These are phyloP conservation scores for Pugionium cornutum DNA, from an alignment of 345 rosid species.

Conservation along the genomic window DNA sequence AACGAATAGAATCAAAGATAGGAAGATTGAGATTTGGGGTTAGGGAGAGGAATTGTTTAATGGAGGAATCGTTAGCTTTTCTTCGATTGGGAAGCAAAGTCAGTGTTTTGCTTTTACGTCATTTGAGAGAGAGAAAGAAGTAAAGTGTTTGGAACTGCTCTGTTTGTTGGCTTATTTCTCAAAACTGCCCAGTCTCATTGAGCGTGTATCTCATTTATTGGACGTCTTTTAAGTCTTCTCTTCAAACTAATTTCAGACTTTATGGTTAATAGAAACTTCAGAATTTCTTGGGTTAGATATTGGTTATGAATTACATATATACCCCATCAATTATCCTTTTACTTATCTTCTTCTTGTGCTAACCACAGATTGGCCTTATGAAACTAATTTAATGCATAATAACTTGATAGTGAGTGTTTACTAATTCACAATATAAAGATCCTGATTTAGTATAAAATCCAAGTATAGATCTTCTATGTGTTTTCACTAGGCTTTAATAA, in stretches of 20 bases:
- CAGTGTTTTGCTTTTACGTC: conserved; percentile 39
- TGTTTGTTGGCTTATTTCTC: conserved; percentile 25
- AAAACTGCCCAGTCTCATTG: conserved; percentile 4
- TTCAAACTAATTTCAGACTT: conserved; percentile 16
- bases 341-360: neutral
- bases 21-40: conserved; percentile 31
- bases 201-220: conserved; percentile 37
- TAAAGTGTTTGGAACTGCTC: no score
- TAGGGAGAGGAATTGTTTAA: conserved; percentile 25
- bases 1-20: conserved; percentile 24
- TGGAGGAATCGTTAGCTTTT: conserved; percentile 35
- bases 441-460: neutral
- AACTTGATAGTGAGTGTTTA: conserved; percentile 8
- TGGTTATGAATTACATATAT: neutral
- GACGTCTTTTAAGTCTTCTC: conserved; percentile 16
- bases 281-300: conserved; percentile 1
- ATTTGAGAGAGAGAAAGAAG: conserved; percentile 5
- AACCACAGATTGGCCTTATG: neutral
- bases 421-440: neutral
- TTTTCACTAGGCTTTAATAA: neutral
- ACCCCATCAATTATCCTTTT: neutral
- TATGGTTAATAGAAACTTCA: conserved; percentile 1
- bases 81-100: conserved; percentile 38
- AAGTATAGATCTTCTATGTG: neutral
- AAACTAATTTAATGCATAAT: neutral